Conservation (phyloP, 129 eudicot genomes). For the Arctium lappa region DNA sequence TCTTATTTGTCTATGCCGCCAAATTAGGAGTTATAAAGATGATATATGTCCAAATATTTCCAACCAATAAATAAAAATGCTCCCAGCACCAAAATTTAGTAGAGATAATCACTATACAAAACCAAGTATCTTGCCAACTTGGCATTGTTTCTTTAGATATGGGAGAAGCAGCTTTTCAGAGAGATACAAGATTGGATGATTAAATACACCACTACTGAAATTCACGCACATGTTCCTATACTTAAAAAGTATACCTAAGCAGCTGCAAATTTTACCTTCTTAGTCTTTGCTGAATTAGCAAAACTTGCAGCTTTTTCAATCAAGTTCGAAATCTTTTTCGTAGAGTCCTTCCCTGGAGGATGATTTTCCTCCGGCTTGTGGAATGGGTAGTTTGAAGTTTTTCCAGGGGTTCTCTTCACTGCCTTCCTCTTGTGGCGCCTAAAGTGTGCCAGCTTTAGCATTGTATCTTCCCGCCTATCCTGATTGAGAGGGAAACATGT, state of each 20-base stretch:
- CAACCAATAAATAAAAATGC: not conserved
- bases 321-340: slow-evolving; percentile 69
- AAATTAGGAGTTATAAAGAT: not conserved
- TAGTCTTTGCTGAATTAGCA: slow-evolving; percentile 82
- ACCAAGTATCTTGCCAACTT: too few relatives aligned
- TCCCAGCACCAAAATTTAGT: not conserved
- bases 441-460: slow-evolving; percentile 78
- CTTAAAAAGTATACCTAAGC: not conserved
- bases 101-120: not conserved
- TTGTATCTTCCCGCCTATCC: slow-evolving; percentile 97
- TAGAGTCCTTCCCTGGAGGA: slow-evolving; percentile 86
- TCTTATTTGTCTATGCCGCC: not conserved
- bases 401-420: slow-evolving; percentile 77
- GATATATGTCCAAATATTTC: not conserved
- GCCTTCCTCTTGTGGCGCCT: slow-evolving; percentile 90
- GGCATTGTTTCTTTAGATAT: not conserved
- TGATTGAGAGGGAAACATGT: slow-evolving; percentile 22
- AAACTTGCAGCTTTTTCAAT: slow-evolving; percentile 86
- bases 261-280: slow-evolving; percentile 49
- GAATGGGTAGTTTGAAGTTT: slow-evolving; percentile 55
- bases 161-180: not conserved
- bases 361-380: slow-evolving; percentile 98
- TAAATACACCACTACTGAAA: not conserved
- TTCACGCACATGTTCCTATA: not conserved
- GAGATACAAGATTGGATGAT: slow-evolving; percentile 11